Evolutionary conservation across 257 asterid species (phyloP), one percentile per base, ranked within the genome.

Genomic region (Nicotiana undulata): DNA sequence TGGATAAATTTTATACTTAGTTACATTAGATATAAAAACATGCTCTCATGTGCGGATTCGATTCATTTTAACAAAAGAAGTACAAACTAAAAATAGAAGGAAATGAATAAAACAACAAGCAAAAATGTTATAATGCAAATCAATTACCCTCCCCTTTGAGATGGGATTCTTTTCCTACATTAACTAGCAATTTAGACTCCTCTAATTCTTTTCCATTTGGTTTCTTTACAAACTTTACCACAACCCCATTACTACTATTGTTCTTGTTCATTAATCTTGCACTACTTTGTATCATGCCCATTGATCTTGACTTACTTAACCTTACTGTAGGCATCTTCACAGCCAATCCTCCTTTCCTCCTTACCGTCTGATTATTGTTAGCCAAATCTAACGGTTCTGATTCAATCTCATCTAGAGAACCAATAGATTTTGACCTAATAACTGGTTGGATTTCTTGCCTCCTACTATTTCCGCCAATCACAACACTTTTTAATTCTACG

Each of bases 261-360:
- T 52, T 40, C 40, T 80, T 76, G 80, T 79, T 79, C 67, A 82
- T 76, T 81, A 85, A 83, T 82, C 85, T 84, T 61, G 77, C 68
- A 49, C 91, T 66, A 24, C 91, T 49, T 81, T 83, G 91, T 80
- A 89, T 32, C 85, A 91, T 84, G 61, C 97, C 97, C 92, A 85
- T 83, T 31, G 97, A 93, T 82, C 89, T 90, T 52, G 98, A 93
- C 86, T 89, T 93, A 10, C 84, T 88, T 81, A 91, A 78, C 87
- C 87, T 92, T 32, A 87, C 92, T 34, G 83, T 88, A 51, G 88
- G 81, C 82, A 86, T 86, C 89, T 82, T 89, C 90, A 86, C 74
- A 80, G 81, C 86, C 76, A 87, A 91, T 84, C 93, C 96, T 37
- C 26, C 83, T 59, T 85, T 86, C 84, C 90, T 85, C 79, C 81